A percentile compares a stretch with the other conserved stretches of the same genome.
These are phyloP conservation scores for Achaetomiella virescens DNA, from an alignment of 495 filamentous ascomycete genomes.

Conservation along the genomic window DNA sequence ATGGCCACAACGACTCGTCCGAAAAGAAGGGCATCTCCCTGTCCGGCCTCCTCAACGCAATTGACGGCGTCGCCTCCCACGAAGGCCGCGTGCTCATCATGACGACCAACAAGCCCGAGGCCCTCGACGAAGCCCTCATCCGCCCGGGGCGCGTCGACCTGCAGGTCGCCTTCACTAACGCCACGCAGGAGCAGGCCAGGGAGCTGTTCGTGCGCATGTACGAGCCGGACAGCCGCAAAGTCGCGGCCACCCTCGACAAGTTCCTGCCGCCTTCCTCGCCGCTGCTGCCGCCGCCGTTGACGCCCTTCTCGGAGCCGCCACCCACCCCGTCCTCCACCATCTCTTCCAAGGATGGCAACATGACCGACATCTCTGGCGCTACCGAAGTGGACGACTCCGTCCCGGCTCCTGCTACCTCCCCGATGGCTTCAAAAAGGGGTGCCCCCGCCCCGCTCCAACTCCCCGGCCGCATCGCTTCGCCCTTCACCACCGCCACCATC, in stretches of 20 bases:
- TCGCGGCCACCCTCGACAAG: background rate
- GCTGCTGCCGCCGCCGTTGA: background rate
- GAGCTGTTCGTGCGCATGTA: constrained; percentile 73
- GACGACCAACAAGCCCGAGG: constrained; percentile 75
- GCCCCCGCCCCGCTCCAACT: background rate
- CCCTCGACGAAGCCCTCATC: constrained; percentile 67
- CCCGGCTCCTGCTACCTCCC: background rate
- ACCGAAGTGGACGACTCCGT: constrained; percentile 10
- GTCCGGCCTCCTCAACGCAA: constrained; percentile 73
- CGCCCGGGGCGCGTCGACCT: constrained; percentile 72
- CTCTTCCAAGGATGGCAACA: constrained; percentile 7
- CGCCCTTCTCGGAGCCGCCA: constrained; percentile 1
- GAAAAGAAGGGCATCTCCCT: constrained; percentile 54
- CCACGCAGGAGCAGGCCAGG: constrained; percentile 53
- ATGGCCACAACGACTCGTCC: constrained; percentile 13
- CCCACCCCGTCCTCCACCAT: background rate
- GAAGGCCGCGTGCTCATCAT: constrained; percentile 78
- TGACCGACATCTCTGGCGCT: constrained; percentile 14
- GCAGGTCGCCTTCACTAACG: constrained; percentile 62
- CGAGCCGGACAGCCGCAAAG: constrained; percentile 30
- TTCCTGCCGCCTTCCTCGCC: background rate
- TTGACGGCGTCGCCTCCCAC: constrained; percentile 76
- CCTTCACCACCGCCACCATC: background rate
- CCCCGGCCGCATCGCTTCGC: background rate
- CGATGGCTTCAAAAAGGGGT: background rate